Percentiles rank a stretch among this genome's conserved stretches.
These are phyloP conservation scores for Solanum sparsipilum DNA, from an alignment of 257 asterid genomes.

Conservation along the genomic window DNA sequence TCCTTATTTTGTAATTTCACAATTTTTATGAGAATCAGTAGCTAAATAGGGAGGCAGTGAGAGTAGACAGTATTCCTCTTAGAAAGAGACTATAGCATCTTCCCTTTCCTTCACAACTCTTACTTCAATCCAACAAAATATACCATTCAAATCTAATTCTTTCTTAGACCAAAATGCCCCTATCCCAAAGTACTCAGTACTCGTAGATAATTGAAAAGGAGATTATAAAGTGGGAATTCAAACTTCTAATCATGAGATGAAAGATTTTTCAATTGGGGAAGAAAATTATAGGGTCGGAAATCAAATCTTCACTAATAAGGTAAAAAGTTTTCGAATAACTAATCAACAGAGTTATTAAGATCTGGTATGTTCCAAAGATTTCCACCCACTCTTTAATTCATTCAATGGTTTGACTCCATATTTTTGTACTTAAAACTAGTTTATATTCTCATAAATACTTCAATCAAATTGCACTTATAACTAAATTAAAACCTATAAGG, in stretches of 20 bases:
- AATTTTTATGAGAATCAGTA: slow-evolving; percentile 40
- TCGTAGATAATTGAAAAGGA: too few species aligned
- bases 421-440: neutral
- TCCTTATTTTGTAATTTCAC: neutral
- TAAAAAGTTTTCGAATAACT: too few species aligned
- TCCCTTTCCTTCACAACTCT: slow-evolving; percentile 17
- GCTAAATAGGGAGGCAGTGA: neutral
- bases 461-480: neutral
- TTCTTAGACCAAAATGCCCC: neutral
- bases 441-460: neutral
- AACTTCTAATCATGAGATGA: too few species aligned
- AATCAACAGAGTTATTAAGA: neutral
- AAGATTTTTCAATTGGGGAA: too few species aligned
- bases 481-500: neutral
- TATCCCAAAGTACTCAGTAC: neutral
- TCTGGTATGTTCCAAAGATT: neutral
- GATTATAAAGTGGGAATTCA: too few species aligned
- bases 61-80: neutral
- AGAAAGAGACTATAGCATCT: slow-evolving; percentile 10
- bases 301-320: neutral
- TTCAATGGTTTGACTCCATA: neutral
- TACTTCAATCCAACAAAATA: neutral
- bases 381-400: neutral
- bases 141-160: neutral
- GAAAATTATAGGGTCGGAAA: too few species aligned